Evolutionary conservation across 2,329 filamentous ascomycete genomes (phyloP).

Genomic region (Diplodia seriata): DNA sequence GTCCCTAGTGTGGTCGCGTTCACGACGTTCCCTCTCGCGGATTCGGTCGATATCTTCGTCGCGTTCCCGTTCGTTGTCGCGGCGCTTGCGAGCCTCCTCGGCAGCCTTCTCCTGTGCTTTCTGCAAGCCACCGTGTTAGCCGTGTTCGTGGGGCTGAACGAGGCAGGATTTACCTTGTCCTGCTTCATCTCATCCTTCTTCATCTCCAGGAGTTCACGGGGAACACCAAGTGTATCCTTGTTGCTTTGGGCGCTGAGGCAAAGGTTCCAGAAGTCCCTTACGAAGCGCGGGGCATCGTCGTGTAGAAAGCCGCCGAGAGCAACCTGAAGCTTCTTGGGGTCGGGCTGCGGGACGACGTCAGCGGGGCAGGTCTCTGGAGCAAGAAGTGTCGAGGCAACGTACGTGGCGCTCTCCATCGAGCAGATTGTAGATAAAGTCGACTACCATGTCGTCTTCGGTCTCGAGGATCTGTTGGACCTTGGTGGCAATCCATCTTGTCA

Average conservation of each 20-base stretch:
- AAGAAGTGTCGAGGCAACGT: conserved; percentile 48
- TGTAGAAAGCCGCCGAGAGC: conserved; percentile 94
- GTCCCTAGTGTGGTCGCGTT: conserved; percentile 53
- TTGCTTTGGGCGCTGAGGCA: conserved; percentile 88
- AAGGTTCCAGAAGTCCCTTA: conserved; percentile 91
- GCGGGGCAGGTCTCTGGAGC: conserved; percentile 17
- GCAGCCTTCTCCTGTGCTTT: conserved; percentile 82
- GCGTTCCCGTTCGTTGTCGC: conserved; percentile 73
- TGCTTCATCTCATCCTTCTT: conserved; percentile 96
- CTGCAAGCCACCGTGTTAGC: conserved; percentile 54
- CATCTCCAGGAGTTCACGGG: conserved; percentile 90
- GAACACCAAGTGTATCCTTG: conserved; percentile 76
- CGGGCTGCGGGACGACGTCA: conserved; percentile 66
- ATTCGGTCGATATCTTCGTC: conserved; percentile 74
- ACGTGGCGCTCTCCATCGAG: conserved; percentile 79
- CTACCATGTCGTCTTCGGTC: conserved; percentile 95
- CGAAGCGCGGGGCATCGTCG: conserved; percentile 86
- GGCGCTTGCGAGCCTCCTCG: conserved; percentile 73
- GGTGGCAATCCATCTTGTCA: conserved; percentile 86
- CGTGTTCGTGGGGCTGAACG: not conserved
- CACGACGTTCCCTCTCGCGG: conserved; percentile 66
- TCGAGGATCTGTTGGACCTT: conserved; percentile 86
- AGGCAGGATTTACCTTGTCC: conserved; percentile 73
- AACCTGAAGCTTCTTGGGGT: conserved; percentile 95
- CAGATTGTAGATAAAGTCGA: conserved; percentile 77